phyloP scores from a whole-genome alignment of 805 yeast species.

The Danielia oregonensis region DNA sequence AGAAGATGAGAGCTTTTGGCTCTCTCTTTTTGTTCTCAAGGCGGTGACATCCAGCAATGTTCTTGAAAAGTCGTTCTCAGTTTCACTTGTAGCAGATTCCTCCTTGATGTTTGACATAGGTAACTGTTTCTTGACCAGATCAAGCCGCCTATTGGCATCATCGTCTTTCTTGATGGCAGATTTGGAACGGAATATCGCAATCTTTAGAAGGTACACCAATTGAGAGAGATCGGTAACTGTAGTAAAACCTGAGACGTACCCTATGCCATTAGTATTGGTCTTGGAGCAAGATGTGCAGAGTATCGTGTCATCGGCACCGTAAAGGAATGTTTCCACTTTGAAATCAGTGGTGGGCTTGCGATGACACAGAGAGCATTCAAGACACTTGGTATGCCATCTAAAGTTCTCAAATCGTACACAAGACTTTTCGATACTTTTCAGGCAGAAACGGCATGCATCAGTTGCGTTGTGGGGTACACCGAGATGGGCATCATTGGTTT shows the following conservation, averaged over 20 bases:
- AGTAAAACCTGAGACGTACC: slow-evolving; percentile 45
- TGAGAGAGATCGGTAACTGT: slow-evolving; percentile 69
- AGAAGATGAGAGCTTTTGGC: slow-evolving; percentile 50
- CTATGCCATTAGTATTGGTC: slow-evolving; percentile 33
- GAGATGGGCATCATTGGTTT: slow-evolving; percentile 21
- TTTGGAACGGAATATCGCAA: slow-evolving; percentile 75
- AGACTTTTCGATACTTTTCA: slow-evolving; percentile 76
- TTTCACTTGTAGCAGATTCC: slow-evolving; percentile 10
- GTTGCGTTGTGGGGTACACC: slow-evolving; percentile 57
- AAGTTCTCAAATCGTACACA: slow-evolving; percentile 59
- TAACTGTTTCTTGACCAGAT: slow-evolving; percentile 2
- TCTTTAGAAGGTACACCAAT: slow-evolving; percentile 69
- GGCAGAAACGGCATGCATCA: slow-evolving; percentile 72
- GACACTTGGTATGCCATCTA: slow-evolving; percentile 83
- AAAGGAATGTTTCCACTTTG: slow-evolving; percentile 11
- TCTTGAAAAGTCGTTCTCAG: slow-evolving; percentile 55
- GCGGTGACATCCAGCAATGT: slow-evolving; percentile 76
- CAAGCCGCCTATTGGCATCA: background rate
- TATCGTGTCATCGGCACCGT: slow-evolving; percentile 25
- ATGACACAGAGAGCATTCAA: slow-evolving; percentile 60
- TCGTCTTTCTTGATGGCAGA: slow-evolving; percentile 46
- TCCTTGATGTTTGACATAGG: slow-evolving; percentile 15
- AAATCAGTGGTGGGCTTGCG: slow-evolving; percentile 19
- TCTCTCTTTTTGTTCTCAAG: slow-evolving; percentile 69
- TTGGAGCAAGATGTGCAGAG: slow-evolving; percentile 64